These are phyloP conservation scores for Lentinus polychrous DNA, from an alignment of 1,284 basidiomycete species.

Conservation along the genomic window DNA sequence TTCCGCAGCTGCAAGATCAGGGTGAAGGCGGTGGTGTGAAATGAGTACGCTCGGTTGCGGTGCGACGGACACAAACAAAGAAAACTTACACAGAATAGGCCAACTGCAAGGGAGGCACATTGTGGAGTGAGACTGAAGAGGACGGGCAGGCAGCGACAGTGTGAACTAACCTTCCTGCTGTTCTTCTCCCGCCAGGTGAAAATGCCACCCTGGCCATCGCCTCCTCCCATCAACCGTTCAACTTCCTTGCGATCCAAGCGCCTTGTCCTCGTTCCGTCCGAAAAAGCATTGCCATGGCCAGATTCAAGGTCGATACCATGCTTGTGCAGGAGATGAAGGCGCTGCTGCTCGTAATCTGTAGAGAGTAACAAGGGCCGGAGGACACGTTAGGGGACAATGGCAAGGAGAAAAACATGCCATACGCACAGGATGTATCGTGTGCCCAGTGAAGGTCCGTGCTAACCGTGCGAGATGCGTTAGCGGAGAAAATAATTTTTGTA, in stretches of 20 bases:
- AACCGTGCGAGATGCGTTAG: constrained; percentile 14
- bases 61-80: constrained; percentile 2
- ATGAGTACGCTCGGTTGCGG: neutral
- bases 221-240: constrained; percentile 74
- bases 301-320: constrained; percentile 94
- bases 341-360: constrained; percentile 90
- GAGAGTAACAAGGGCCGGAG: constrained; percentile 12
- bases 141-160: neutral
- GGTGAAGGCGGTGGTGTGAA: constrained; percentile 18
- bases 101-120: constrained; percentile 39
- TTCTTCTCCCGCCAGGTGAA: constrained; percentile 95
- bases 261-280: constrained; percentile 61
- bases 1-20: constrained; percentile 56
- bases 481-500: constrained; percentile 3
- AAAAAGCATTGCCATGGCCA: constrained; percentile 40
- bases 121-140: constrained; percentile 16
- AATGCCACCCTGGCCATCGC: constrained; percentile 69
- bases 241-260: constrained; percentile 74
- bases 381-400: constrained; percentile 5
- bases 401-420: constrained; percentile 13
- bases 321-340: constrained; percentile 82
- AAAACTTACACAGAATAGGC: constrained; percentile 86
- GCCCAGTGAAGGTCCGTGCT: constrained; percentile 86
- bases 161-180: constrained; percentile 63
- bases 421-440: constrained; percentile 82